Evolutionary conservation across 192 early-diverging fungal genomes (phyloP), one percentile per base, ranked within the genome.

Genomic region (Chytriomyces sp.): DNA sequence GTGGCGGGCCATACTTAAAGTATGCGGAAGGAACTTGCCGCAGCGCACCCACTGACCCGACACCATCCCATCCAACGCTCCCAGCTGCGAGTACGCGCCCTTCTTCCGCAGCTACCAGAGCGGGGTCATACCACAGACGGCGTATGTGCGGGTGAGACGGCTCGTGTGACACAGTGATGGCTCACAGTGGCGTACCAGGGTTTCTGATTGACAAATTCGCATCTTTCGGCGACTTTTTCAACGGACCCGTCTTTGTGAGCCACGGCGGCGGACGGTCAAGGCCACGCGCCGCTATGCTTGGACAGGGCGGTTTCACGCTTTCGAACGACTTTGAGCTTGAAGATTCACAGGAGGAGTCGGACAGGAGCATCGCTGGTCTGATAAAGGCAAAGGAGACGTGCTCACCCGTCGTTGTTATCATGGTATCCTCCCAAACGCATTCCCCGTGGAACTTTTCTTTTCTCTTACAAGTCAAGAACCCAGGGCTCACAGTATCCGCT

Each of bases 191-290:
- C 1, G 35, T 4, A 35, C 1, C 2, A 35, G 72, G 72, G 2
- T 73, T 73, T 73, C 72, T 73, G 7, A 43, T 73, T 20, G 72
- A 73, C 61, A 24, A n/a, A 8, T 73, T 73, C 43, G 61, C 44
- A 59, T 62, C 59, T 1, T 28, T n/a, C 44, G 72, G 72, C 44
- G 72, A 73, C 26, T n/a, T 23, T n/a, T 73, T 61, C 20, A 62
- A 16, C 43, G 45, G 20, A 11, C 10, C 26, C 10, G 18, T 48
- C 16, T 45, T 73, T 18, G 45, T 73, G 9, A 61, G 50, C 9
- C 72, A 73, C 45, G 72, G 59, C 43, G 72, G 72, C 8, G 72
- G 72, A 45, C 44, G 50, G 13, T 61, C 72, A 11, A n/a, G 8
- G n/a, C 72, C 72, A 45, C 44, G 24, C 28, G 26, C n/a, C n/a